Evolutionary conservation across 2,329 filamentous ascomycete genomes (phyloP), one percentile per base, ranked within the genome.

Genomic region (Chrysoporthe puriensis): DNA sequence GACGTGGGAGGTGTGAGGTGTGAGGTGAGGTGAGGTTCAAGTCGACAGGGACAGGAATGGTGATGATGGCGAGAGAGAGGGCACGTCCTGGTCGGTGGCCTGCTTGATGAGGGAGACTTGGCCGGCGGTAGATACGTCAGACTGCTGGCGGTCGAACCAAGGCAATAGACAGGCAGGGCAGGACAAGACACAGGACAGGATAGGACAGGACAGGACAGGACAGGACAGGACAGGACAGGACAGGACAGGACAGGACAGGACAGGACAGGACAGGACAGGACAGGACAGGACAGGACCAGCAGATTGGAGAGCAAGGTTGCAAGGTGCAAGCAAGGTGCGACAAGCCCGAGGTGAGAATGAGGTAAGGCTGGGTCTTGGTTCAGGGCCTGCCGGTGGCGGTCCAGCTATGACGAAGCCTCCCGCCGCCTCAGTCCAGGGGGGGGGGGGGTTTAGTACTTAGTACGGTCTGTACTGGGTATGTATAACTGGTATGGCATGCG

Each of bases 331-430:
- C 64, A 63, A 57, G 63, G 63, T 63, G 54, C 52, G 58, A 42
- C 50, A 56, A 54, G 3, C 48, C 66, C 57, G 44, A 57, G 56
- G 52, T 54, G 62, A 46, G 50, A 62, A 40, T 48, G 44, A 67
- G 60, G 65, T 67, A 67, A 54, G 66, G 66, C 56, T 56, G 32
- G 40, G 32, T 11, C 42, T 43, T 21, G 57, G 32, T 60, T 34
- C 9, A 26, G 36, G 57, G 40, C 42, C 34, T 57, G 57, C 26
- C 26, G 57, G 61, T 67, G 66, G 54, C 66, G 42, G 57, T 56
- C 61, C 40, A 62, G 66, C 66, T 65, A 68, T 68, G 66, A 68
- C 66, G 66, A 68, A 66, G 66, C 48, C 21, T 26, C 11, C 44
- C 21, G 26, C 21, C 42, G 40, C 32, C 40, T 16, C 32, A 18